A percentile compares a stretch with the other conserved stretches of the same genome.
Conservation (phyloP, 2,329 filamentous ascomycete species). For the Paracorniculantispora psalliotae region DNA sequence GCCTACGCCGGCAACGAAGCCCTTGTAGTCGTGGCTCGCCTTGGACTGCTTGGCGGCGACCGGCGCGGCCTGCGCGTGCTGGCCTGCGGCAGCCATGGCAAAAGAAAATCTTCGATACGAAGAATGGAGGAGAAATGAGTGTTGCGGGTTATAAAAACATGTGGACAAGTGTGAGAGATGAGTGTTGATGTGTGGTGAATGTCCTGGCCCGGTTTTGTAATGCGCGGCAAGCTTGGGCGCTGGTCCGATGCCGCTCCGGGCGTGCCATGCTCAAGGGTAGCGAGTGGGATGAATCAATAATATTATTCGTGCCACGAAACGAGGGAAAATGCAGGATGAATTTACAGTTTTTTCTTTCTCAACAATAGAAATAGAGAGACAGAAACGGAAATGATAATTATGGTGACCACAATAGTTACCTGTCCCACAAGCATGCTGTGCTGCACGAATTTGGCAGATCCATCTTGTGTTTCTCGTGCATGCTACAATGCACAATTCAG, state of each 20-base stretch:
- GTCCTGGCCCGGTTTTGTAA: not conserved
- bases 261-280: not conserved
- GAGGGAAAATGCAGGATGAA: not conserved
- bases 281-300: not conserved
- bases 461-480: no score
- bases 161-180: no score
- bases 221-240: not conserved
- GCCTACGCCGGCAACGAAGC: conserved; percentile 96
- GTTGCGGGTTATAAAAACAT: not conserved
- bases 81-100: not conserved
- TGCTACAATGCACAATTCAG: no score
- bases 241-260: not conserved
- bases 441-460: no score
- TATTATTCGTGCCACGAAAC: not conserved
- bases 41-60: conserved; percentile 28
- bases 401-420: no score
- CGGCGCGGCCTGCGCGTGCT: not conserved
- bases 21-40: conserved; percentile 64
- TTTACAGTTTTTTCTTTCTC: no score
- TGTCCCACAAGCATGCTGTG: no score
- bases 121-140: not conserved
- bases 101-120: not conserved
- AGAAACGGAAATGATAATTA: no score
- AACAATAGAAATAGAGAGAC: no score
- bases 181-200: not conserved